Conservation (phyloP, 106 monocot genomes). For the Agapanthus africanus region DNA sequence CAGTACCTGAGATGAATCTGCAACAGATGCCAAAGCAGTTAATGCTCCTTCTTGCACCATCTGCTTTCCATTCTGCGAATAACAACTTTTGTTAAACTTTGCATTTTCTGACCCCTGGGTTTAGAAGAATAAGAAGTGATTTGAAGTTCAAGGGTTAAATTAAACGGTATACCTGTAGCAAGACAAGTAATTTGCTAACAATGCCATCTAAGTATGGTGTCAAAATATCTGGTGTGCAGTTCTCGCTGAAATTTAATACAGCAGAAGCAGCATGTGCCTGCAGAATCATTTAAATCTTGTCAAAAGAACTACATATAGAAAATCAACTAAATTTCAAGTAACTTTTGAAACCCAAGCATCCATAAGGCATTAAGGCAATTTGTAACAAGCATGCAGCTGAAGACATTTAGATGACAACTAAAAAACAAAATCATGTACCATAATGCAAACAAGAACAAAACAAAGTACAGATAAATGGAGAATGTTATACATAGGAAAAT, state of each 20-base stretch:
- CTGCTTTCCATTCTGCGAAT: constrained; percentile 76
- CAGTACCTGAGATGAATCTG: constrained; percentile 91
- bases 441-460: neutral
- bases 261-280: constrained; percentile 98
- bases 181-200: constrained; percentile 83
- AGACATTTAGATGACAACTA: neutral
- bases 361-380: neutral
- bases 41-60: constrained; percentile 97
- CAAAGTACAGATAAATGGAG: too few species aligned
- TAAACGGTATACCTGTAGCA: constrained; percentile 54
- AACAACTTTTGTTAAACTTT: neutral
- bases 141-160: neutral
- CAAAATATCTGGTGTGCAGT: constrained; percentile 89
- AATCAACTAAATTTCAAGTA: too few species aligned
- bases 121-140: neutral
- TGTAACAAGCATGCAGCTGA: too few species aligned
- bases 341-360: too few species aligned
- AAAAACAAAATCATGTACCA: neutral
- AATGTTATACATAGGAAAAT: too few species aligned
- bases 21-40: constrained; percentile 95
- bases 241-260: constrained; percentile 93
- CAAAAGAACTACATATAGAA: too few species aligned
- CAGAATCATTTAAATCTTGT: neutral
- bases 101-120: neutral
- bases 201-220: constrained; percentile 91